These are phyloP conservation scores for Clarireedia hainanense DNA, from an alignment of 2,329 filamentous ascomycete genomes.

Conservation along the genomic window DNA sequence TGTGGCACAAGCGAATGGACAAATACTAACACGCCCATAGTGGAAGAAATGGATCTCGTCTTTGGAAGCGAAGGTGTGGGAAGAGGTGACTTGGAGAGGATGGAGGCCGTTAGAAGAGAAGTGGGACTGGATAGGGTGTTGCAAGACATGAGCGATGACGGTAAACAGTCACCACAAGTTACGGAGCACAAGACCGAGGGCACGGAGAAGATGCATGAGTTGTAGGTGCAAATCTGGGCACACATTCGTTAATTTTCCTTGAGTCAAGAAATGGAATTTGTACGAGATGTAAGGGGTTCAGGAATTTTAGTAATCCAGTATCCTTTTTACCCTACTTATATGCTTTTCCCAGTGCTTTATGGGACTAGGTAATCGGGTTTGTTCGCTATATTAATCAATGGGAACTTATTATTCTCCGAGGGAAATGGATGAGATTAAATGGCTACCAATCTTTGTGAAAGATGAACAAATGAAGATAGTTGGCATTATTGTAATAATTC, in stretches of 20 bases:
- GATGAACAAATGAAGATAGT: too few species aligned
- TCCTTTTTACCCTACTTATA: too few species aligned
- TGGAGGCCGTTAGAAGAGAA: conserved; percentile 65
- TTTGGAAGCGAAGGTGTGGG: conserved; percentile 62
- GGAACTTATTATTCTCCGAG: too few species aligned
- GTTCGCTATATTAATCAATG: too few species aligned
- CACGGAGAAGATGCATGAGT: background rate
- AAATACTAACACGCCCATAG: background rate
- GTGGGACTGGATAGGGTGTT: conserved; percentile 47
- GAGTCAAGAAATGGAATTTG: too few species aligned
- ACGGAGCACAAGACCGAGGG: background rate
- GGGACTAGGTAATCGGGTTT: too few species aligned
- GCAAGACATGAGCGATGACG: background rate
- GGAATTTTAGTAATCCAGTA: too few species aligned
- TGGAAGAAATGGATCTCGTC: conserved; percentile 56
- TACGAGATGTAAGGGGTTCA: too few species aligned
- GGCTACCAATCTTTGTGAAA: too few species aligned
- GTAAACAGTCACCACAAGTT: background rate
- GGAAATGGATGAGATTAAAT: too few species aligned
- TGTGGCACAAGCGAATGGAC: background rate
- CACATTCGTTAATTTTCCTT: background rate
- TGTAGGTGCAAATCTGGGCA: background rate
- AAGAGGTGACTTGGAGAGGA: conserved; percentile 58
- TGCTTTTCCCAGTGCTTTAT: too few species aligned
- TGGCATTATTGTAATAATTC: too few species aligned